Percentiles rank a stretch among this genome's conserved stretches.
phyloP scores from a whole-genome alignment of 2,329 filamentous ascomycete species.

The Phoma sp. region DNA sequence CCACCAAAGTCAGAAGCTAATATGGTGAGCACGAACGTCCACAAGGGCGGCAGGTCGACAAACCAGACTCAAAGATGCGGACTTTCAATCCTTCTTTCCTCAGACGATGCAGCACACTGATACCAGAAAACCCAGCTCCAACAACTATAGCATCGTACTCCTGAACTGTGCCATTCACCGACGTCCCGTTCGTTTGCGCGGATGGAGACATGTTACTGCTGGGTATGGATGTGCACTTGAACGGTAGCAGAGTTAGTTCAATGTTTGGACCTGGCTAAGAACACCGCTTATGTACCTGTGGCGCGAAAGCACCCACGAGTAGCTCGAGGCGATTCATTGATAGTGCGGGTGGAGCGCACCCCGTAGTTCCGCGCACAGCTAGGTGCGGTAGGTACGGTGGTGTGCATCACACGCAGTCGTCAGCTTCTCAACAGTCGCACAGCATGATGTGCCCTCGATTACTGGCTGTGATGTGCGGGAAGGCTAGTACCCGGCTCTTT shows the following conservation, averaged over 20 bases:
- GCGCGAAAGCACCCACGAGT: constrained; percentile 1
- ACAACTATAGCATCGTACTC: constrained; percentile 35
- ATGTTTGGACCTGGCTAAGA: not conserved
- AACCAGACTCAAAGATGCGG: constrained; percentile 33
- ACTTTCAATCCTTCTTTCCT: constrained; percentile 27
- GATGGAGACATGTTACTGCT: not conserved
- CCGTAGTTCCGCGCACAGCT: not conserved
- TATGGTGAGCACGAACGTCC: not conserved
- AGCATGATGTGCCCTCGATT: too few species aligned
- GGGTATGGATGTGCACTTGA: not conserved
- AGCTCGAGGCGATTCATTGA: not conserved
- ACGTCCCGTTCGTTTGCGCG: not conserved
- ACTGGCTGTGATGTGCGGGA: too few species aligned
- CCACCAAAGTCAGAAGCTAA: constrained; percentile 25
- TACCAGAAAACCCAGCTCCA: constrained; percentile 39
- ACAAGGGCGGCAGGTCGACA: not conserved
- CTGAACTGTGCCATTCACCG: not conserved
- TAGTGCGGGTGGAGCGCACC: not conserved
- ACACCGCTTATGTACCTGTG: not conserved
- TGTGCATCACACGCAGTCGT: too few species aligned
- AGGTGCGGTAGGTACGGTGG: not conserved
- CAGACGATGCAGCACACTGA: constrained; percentile 29
- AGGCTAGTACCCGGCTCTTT: too few species aligned
- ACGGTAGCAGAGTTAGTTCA: not conserved
- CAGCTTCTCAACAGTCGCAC: too few species aligned